Evolutionary conservation across 2,329 filamentous ascomycete genomes (phyloP).

Genomic region (Hypoxylon sp.): DNA sequence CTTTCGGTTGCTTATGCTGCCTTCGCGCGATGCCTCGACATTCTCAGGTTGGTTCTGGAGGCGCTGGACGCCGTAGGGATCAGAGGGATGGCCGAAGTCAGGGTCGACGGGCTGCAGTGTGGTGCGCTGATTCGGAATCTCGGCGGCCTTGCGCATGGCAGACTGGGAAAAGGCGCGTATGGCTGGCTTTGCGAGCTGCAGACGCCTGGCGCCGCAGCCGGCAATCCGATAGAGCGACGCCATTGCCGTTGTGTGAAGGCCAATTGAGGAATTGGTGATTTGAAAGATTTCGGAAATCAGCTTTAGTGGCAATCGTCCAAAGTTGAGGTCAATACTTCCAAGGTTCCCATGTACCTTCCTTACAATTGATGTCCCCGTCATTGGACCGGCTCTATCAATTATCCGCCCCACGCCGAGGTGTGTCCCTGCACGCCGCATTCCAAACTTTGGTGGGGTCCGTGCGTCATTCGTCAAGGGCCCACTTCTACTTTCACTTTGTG

Average conservation of each 20-base stretch:
- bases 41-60: slow-evolving; percentile 60
- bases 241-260: slow-evolving; percentile 66
- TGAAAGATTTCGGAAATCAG: slow-evolving; percentile 37
- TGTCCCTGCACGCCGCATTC: slow-evolving; percentile 5
- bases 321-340: slow-evolving; percentile 29
- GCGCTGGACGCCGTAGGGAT: slow-evolving; percentile 64
- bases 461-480: background rate
- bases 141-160: slow-evolving; percentile 73
- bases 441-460: slow-evolving; percentile 4
- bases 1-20: slow-evolving; percentile 76
- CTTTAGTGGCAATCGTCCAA: slow-evolving; percentile 21
- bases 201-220: slow-evolving; percentile 77
- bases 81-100: slow-evolving; percentile 69
- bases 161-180: slow-evolving; percentile 76
- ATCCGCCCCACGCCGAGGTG: slow-evolving; percentile 40
- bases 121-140: slow-evolving; percentile 69
- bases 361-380: slow-evolving; percentile 51
- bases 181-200: slow-evolving; percentile 58
- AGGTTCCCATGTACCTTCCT: slow-evolving; percentile 12
- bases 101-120: slow-evolving; percentile 76
- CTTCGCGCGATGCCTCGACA: slow-evolving; percentile 64
- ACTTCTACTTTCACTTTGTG: background rate
- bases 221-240: slow-evolving; percentile 80
- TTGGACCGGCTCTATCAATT: slow-evolving; percentile 49
- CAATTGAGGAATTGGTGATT: slow-evolving; percentile 50